These are phyloP conservation scores for Kickxella alabastrina DNA, from an alignment of 192 early-diverging fungal species.

Conservation along the genomic window DNA sequence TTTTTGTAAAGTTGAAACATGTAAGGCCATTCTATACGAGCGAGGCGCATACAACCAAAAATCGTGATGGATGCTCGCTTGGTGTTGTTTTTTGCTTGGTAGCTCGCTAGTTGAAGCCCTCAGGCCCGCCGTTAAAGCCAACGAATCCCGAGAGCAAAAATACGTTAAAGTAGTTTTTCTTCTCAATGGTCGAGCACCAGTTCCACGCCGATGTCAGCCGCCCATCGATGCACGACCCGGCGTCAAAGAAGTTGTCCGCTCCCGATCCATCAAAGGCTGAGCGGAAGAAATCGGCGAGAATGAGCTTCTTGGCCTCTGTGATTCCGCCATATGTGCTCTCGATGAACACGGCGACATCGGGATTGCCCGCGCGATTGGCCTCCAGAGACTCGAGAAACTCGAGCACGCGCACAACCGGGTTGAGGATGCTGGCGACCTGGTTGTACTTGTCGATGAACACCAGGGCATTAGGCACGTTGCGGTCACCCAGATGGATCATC, in stretches of 20 bases:
- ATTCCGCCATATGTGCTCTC: slow-evolving; percentile 64
- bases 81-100: no score
- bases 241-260: slow-evolving; percentile 86
- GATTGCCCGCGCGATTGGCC: slow-evolving; percentile 9
- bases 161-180: slow-evolving; percentile 87
- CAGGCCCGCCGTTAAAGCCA: slow-evolving; percentile 65
- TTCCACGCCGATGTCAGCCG: slow-evolving; percentile 90
- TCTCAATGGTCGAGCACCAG: slow-evolving; percentile 88
- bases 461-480: slow-evolving; percentile 97
- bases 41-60: no score
- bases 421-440: slow-evolving; percentile 93
- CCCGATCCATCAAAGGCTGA: slow-evolving; percentile 97
- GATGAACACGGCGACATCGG: slow-evolving; percentile 65
- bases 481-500: slow-evolving; percentile 96
- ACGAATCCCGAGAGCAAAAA: slow-evolving; percentile 78
- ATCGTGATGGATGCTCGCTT: no score
- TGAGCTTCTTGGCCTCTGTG: slow-evolving; percentile 61
- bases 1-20: no score
- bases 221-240: slow-evolving; percentile 94
- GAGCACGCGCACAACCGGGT: slow-evolving; percentile 76
- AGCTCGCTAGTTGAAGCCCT: slow-evolving; percentile 32
- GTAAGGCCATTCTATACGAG: no score
- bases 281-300: slow-evolving; percentile 92
- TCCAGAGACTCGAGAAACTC: slow-evolving; percentile 65
- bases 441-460: slow-evolving; percentile 99